A percentile compares a stretch with the other conserved stretches of the same genome.
Evolutionary conservation across 148 eudicot species (phyloP).

Genomic region (Hydrangea macrophylla): DNA sequence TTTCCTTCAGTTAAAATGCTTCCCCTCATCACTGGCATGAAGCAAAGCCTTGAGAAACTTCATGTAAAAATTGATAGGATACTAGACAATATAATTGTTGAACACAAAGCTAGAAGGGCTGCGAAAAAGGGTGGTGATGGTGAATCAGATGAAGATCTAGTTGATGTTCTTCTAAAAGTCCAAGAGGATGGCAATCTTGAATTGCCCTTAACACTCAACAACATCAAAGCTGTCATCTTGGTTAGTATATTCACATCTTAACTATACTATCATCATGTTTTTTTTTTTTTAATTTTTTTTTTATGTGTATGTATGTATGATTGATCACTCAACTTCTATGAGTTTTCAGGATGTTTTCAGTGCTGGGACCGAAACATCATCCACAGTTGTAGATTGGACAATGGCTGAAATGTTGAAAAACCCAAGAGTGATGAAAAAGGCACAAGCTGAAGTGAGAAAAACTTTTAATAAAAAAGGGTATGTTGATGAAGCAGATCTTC

Average conservation of each 20-base stretch:
- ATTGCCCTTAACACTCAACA: slow-evolving; percentile 20
- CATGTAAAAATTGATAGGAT: slow-evolving; percentile 19
- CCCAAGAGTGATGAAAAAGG: slow-evolving; percentile 26
- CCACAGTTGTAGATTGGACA: slow-evolving; percentile 29
- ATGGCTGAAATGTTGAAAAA: slow-evolving; percentile 37
- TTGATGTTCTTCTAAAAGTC: slow-evolving; percentile 27
- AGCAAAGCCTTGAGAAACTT: too few species aligned
- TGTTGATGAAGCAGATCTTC: slow-evolving; percentile 14
- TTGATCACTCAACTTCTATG: too few species aligned
- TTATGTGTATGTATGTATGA: too few species aligned
- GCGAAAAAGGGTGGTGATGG: background rate
- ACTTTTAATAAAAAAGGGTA: slow-evolving; percentile 6
- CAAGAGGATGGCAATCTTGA: slow-evolving; percentile 9
- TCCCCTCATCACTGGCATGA: too few species aligned
- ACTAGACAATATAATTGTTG: slow-evolving; percentile 20
- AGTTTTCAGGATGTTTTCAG: slow-evolving; percentile 27
- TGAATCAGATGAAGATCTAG: slow-evolving; percentile 23
- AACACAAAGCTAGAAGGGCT: slow-evolving; percentile 3
- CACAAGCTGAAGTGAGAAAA: slow-evolving; percentile 31
- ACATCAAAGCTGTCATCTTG: slow-evolving; percentile 37
- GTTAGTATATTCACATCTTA: too few species aligned
- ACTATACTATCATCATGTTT: too few species aligned
- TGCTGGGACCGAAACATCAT: slow-evolving; percentile 33
- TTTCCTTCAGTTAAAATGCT: too few species aligned
- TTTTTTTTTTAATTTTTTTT: too few species aligned